Percentiles rank a stretch among this genome's conserved stretches.
Evolutionary conservation across 1,284 basidiomycete genomes (phyloP).

Genomic region (Ganoderma boninense): DNA sequence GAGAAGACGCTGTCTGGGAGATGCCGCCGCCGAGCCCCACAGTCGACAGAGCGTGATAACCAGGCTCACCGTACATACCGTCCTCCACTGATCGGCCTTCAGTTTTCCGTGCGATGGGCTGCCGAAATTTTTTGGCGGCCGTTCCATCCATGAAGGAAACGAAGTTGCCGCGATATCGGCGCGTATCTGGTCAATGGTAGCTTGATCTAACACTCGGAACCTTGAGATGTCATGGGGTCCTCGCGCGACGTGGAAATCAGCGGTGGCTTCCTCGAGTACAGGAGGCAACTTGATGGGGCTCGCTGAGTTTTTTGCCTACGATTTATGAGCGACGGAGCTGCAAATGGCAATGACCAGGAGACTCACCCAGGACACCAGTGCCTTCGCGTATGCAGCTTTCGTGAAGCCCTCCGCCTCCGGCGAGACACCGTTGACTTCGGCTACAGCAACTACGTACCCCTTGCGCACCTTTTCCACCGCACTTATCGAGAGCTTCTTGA

Average conservation of each 20-base stretch:
- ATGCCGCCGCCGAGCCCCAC: constrained; percentile 38
- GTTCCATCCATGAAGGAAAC: constrained; percentile 43
- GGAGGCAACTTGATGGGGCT: background rate
- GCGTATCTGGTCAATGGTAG: constrained; percentile 34
- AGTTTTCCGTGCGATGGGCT: constrained; percentile 43
- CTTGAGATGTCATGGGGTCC: background rate
- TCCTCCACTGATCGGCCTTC: constrained; percentile 49
- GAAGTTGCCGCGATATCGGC: constrained; percentile 38
- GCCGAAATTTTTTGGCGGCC: constrained; percentile 42
- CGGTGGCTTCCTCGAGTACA: background rate
- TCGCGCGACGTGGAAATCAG: constrained; percentile 1
- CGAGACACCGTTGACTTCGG: background rate
- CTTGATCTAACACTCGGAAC: constrained; percentile 12
- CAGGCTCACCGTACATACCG: constrained; percentile 38
- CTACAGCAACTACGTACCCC: background rate
- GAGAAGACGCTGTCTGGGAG: constrained; percentile 25
- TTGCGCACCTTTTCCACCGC: background rate
- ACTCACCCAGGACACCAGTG: background rate
- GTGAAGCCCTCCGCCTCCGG: background rate
- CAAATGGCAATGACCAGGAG: too few species aligned
- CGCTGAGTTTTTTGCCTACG: background rate
- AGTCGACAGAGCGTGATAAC: constrained; percentile 44
- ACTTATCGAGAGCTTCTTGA: background rate
- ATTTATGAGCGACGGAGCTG: too few species aligned
- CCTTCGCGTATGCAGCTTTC: background rate